Percentiles rank a stretch among this genome's conserved stretches.
phyloP scores from a whole-genome alignment of 768 basidiomycete genomes.

The Pholiota molesta region DNA sequence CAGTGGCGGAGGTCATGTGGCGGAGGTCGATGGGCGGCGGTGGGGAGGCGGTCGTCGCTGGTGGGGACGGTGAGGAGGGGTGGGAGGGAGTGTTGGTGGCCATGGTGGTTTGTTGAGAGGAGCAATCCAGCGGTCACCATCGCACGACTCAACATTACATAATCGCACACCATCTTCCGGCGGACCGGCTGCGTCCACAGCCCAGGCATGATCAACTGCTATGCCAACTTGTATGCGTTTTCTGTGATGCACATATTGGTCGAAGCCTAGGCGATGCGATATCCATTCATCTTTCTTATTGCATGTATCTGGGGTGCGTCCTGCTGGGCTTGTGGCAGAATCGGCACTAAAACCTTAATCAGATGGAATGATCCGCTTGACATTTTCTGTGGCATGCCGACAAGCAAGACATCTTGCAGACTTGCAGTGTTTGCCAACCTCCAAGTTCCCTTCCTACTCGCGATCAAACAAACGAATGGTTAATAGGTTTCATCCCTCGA shows the following conservation, averaged over 20 bases:
- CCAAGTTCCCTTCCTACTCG: too few species aligned
- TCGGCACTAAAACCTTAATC: too few species aligned
- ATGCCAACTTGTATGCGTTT: background rate
- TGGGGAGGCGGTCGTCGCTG: background rate
- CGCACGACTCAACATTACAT: background rate
- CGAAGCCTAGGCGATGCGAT: background rate
- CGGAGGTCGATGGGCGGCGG: constrained; percentile 40
- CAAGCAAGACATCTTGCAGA: too few species aligned
- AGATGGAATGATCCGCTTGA: too few species aligned
- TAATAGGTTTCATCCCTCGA: too few species aligned
- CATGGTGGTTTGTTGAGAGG: background rate
- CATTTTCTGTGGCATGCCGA: too few species aligned
- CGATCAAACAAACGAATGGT: too few species aligned
- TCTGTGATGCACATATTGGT: background rate
- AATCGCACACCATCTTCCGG: background rate
- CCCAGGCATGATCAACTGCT: background rate
- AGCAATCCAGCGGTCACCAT: background rate
- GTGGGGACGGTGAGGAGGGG: background rate
- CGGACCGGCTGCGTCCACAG: background rate
- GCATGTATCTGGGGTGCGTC: background rate
- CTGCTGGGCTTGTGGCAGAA: too few species aligned
- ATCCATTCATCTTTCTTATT: background rate
- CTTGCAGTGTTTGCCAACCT: too few species aligned
- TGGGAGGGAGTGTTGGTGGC: background rate
- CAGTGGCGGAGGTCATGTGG: constrained; percentile 51